phyloP scores from a whole-genome alignment of 495 filamentous ascomycete species.

The Chaetomium tenue region DNA sequence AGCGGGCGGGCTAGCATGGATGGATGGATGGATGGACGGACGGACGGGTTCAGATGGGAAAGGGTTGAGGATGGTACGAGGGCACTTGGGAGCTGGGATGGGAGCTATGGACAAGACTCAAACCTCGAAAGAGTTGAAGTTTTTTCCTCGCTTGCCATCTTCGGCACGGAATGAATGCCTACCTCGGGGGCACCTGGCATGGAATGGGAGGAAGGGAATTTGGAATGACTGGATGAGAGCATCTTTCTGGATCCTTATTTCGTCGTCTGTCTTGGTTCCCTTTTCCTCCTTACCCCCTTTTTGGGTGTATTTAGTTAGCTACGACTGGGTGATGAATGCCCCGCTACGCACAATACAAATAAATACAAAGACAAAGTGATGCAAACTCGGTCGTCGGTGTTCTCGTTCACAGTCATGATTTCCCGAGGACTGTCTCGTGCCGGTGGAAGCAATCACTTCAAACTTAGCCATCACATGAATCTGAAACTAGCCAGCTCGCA shows the following conservation, averaged over 20 bases:
- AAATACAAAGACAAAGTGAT: conserved; percentile 13
- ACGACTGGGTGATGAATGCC: conserved; percentile 2
- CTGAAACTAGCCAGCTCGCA: too few species aligned
- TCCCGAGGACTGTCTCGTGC: too few species aligned
- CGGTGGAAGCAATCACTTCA: too few species aligned
- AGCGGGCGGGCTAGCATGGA: conserved; percentile 16
- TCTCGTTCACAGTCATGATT: too few species aligned
- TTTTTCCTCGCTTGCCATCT: neutral
- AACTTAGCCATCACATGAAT: too few species aligned
- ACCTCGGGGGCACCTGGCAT: neutral
- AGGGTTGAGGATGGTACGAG: neutral
- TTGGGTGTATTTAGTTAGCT: conserved; percentile 5
- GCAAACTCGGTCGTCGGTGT: neutral
- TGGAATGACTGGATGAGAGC: conserved; percentile 13
- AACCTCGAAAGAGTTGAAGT: neutral
- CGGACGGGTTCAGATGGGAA: neutral
- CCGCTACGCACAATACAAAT: conserved; percentile 5
- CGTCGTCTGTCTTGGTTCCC: conserved; percentile 12
- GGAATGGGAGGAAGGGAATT: conserved; percentile 5
- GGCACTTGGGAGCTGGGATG: neutral
- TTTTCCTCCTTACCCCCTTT: neutral
- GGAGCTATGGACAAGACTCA: neutral
- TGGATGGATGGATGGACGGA: conserved; percentile 4
- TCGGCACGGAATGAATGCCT: neutral
- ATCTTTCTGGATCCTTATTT: conserved; percentile 13